Percentiles rank a stretch among this genome's conserved stretches.
These are phyloP conservation scores for Urostyla sp. DNA, from an alignment of 73 alveolate species.

Conservation along the genomic window DNA sequence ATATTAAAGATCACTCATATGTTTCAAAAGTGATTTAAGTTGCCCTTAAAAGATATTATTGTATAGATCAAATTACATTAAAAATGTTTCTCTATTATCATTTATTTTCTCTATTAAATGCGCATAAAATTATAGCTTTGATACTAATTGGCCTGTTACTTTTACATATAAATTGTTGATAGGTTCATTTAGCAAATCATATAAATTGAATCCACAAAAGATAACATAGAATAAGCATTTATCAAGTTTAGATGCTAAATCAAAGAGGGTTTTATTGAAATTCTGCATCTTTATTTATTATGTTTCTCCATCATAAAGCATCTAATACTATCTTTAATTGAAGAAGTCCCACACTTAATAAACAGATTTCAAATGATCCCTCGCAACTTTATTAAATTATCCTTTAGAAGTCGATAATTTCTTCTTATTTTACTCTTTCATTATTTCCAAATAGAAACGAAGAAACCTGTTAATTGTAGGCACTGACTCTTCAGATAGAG, in stretches of 20 bases:
- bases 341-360: constrained; percentile 47
- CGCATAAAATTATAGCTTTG: constrained; percentile 12
- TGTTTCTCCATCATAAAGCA: background rate
- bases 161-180: constrained; percentile 41
- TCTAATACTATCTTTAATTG: constrained; percentile 12
- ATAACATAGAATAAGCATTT: constrained; percentile 46
- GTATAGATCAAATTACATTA: background rate
- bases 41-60: constrained; percentile 22
- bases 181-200: constrained; percentile 21
- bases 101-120: background rate
- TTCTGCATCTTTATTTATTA: background rate
- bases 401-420: constrained; percentile 31
- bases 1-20: constrained; percentile 41
- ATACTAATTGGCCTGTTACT: constrained; percentile 14
- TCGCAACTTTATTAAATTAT: constrained; percentile 38
- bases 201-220: constrained; percentile 53
- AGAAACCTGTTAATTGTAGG: constrained; percentile 36
- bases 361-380: constrained; percentile 32
- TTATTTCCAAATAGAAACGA: constrained; percentile 48
- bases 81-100: background rate
- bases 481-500: constrained; percentile 17
- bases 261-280: constrained; percentile 43
- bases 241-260: constrained; percentile 35
- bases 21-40: constrained; percentile 27
- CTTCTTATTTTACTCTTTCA: constrained; percentile 52